Evolutionary conservation across 2,329 filamentous ascomycete species (phyloP).

Genomic region (Epichloe elymi): DNA sequence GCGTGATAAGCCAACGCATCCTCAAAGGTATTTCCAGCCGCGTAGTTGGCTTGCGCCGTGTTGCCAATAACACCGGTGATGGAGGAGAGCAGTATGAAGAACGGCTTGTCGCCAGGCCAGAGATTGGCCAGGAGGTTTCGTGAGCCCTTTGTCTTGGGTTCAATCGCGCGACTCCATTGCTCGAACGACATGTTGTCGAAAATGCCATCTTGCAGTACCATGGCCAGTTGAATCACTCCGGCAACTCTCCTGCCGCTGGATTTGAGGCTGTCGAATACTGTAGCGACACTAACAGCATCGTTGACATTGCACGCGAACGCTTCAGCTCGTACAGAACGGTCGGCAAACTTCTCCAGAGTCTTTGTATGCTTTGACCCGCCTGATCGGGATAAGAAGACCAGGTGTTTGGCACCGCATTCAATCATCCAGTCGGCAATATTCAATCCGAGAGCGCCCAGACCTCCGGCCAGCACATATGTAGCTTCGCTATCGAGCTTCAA

Average conservation of each 20-base stretch:
- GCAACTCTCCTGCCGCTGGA: slow-evolving; percentile 10
- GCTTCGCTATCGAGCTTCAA: no score
- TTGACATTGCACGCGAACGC: not conserved
- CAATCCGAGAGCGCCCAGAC: no score
- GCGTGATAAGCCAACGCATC: no score
- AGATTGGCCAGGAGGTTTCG: slow-evolving; percentile 24
- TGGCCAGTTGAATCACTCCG: slow-evolving; percentile 11
- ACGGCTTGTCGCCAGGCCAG: slow-evolving; percentile 15
- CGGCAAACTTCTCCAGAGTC: not conserved
- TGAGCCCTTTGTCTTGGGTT: slow-evolving; percentile 25
- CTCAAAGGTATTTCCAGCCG: slow-evolving; percentile 17
- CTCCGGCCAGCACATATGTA: no score
- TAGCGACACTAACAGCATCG: not conserved
- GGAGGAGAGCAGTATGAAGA: slow-evolving; percentile 32
- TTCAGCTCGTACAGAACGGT: not conserved
- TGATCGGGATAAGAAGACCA: not conserved
- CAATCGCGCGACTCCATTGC: slow-evolving; percentile 17
- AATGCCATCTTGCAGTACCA: slow-evolving; percentile 8
- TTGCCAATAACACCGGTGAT: slow-evolving; percentile 30
- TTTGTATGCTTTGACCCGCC: not conserved
- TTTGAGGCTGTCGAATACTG: not conserved
- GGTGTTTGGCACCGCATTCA: not conserved
- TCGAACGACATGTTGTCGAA: slow-evolving; percentile 23
- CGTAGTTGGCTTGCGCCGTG: slow-evolving; percentile 35
- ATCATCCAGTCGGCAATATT: no score